phyloP scores from a whole-genome alignment of 192 early-diverging fungal genomes.

The Dimargaris verticillata region DNA sequence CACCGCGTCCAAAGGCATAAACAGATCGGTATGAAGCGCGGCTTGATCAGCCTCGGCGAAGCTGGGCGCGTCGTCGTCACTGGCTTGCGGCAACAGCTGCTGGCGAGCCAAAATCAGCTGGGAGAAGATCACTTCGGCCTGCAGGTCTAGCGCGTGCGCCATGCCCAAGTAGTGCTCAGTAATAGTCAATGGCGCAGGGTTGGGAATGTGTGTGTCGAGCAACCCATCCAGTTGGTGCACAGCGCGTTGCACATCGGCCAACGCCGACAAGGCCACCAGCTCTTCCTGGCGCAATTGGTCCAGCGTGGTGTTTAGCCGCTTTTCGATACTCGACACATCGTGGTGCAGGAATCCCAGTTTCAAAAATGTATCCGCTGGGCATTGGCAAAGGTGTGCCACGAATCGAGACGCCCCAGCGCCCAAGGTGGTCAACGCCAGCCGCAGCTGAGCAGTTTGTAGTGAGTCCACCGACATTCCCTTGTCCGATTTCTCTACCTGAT shows the following conservation, averaged over 20 bases:
- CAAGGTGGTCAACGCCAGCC: constrained; percentile 26
- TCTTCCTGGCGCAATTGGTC: constrained; percentile 66
- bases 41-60: constrained; percentile 15
- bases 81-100: constrained; percentile 12
- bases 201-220: constrained; percentile 39
- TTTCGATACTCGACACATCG: constrained; percentile 64
- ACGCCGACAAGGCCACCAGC: constrained; percentile 41
- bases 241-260: constrained; percentile 49
- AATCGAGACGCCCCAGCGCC: constrained; percentile 50
- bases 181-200: constrained; percentile 24
- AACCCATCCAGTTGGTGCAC: constrained; percentile 49
- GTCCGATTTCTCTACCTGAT: constrained; percentile 37
- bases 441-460: constrained; percentile 25
- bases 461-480: constrained; percentile 31
- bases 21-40: constrained; percentile 17
- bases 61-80: neutral
- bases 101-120: constrained; percentile 29
- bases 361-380: constrained; percentile 51
- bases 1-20: constrained; percentile 19
- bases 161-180: constrained; percentile 34
- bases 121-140: constrained; percentile 45
- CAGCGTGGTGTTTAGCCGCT: constrained; percentile 54
- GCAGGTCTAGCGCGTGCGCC: constrained; percentile 38
- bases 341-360: constrained; percentile 55
- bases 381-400: constrained; percentile 43